Conservation (phyloP, 2,329 filamentous ascomycete genomes). For the Xylariaceae sp. region DNA sequence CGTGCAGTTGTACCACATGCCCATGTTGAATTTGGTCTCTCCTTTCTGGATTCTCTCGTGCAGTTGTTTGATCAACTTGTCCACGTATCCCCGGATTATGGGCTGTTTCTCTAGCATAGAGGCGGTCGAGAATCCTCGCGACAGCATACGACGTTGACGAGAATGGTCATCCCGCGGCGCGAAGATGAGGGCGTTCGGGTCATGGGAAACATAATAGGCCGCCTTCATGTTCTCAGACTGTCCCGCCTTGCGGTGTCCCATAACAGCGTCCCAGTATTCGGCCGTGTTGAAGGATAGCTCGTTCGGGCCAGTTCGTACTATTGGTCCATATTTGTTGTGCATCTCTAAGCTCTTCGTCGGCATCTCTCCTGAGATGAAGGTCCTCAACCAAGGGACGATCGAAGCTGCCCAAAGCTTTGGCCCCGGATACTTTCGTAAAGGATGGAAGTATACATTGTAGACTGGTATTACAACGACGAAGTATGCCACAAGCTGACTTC, state of each 20-base stretch:
- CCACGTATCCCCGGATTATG: neutral
- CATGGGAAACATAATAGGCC: neutral
- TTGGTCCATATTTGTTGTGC: slow-evolving; percentile 9
- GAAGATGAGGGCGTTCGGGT: neutral
- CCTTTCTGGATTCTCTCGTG: neutral
- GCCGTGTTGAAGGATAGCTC: slow-evolving; percentile 4
- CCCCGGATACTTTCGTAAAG: neutral
- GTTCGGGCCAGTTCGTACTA: slow-evolving; percentile 4
- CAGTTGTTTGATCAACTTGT: neutral
- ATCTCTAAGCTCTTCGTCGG: neutral
- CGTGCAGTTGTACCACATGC: neutral
- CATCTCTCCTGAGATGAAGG: neutral
- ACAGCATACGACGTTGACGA: neutral
- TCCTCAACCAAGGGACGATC: neutral
- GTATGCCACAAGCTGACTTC: neutral
- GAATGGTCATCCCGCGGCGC: neutral
- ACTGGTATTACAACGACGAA: neutral
- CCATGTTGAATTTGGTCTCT: neutral
- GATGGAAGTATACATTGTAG: neutral
- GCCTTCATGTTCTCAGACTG: neutral
- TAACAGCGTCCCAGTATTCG: slow-evolving; percentile 1
- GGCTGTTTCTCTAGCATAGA: neutral
- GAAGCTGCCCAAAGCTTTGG: neutral
- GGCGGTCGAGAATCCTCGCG: neutral
- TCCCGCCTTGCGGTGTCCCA: neutral